phyloP scores from a whole-genome alignment of 495 filamentous ascomycete species.

The Lepidopterella palustris region DNA sequence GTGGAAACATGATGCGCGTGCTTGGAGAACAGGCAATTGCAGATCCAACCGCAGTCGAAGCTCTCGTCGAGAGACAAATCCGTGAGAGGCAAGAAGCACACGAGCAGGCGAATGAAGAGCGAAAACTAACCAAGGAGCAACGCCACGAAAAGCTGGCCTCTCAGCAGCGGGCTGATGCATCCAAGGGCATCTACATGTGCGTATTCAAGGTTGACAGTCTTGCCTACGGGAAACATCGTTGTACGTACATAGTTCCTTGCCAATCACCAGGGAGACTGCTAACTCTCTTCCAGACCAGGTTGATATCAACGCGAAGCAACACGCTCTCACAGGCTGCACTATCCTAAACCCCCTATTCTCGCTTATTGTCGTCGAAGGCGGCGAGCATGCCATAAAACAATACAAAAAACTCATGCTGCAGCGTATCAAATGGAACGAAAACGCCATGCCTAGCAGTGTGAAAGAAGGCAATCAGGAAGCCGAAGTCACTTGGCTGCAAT shows the following conservation, averaged over 20 bases:
- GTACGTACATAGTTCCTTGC: no score
- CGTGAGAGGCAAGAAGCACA: conserved; percentile 74
- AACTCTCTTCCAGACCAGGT: no score
- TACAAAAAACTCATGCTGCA: conserved; percentile 90
- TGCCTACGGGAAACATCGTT: conserved; percentile 83
- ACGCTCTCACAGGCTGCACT: conserved; percentile 76
- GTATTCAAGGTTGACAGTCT: conserved; percentile 87
- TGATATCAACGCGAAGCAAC: conserved; percentile 81
- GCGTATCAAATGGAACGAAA: conserved; percentile 92
- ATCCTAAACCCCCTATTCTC: conserved; percentile 83
- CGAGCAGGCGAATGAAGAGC: conserved; percentile 70
- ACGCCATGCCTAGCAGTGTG: conserved; percentile 57
- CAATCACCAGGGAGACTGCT: no score
- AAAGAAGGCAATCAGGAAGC: conserved; percentile 55
- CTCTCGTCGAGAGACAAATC: conserved; percentile 84
- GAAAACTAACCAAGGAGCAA: conserved; percentile 87
- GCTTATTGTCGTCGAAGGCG: conserved; percentile 87
- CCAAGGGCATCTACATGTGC: conserved; percentile 71
- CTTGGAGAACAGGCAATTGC: conserved; percentile 96
- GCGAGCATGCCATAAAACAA: conserved; percentile 65
- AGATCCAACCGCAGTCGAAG: conserved; percentile 95
- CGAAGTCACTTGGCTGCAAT: conserved; percentile 62
- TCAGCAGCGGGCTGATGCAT: conserved; percentile 83
- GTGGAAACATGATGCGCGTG: conserved; percentile 92
- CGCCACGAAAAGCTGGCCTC: conserved; percentile 72